Evolutionary conservation across 1,139 yeast species (phyloP).

Genomic region (Taiozyma sp.): DNA sequence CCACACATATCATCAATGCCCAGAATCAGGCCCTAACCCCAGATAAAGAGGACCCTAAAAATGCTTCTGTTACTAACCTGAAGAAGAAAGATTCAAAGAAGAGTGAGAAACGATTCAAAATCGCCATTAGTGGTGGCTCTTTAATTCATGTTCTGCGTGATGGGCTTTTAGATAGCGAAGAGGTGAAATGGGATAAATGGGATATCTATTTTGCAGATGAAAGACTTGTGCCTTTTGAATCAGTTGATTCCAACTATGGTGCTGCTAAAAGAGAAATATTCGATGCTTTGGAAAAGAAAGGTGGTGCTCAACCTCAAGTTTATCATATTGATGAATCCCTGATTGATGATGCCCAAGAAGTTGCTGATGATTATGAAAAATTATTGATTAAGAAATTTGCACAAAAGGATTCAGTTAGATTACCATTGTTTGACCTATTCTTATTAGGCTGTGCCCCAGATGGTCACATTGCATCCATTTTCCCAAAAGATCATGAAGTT

Average conservation of each 20-base stretch:
- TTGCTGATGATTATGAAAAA: conserved; percentile 92
- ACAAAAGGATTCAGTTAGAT: conserved; percentile 88
- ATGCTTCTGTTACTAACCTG: conserved; percentile 18
- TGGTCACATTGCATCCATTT: conserved; percentile 94
- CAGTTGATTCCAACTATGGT: conserved; percentile 86
- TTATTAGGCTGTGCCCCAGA: conserved; percentile 97
- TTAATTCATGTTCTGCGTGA: conserved; percentile 79
- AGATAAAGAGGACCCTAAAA: conserved; percentile 8
- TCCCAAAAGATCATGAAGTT: conserved; percentile 82
- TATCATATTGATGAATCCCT: conserved; percentile 79
- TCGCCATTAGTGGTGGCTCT: conserved; percentile 93
- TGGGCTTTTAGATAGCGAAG: conserved; percentile 71
- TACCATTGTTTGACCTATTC: conserved; percentile 90
- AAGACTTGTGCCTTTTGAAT: conserved; percentile 84
- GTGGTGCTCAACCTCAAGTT: conserved; percentile 49
- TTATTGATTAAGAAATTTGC: conserved; percentile 85
- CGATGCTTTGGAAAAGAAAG: conserved; percentile 34
- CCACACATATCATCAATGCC: conserved; percentile 77
- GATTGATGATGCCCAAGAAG: conserved; percentile 83
- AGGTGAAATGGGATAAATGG: conserved; percentile 92
- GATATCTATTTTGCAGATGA: conserved; percentile 97
- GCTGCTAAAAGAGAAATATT: conserved; percentile 78
- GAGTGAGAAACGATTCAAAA: conserved; percentile 68
- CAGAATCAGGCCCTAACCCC: conserved; percentile 47
- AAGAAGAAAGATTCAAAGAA: conserved; percentile 27